Evolutionary conservation across 441 rosid species (phyloP).

Genomic region (Breynia disticha): DNA sequence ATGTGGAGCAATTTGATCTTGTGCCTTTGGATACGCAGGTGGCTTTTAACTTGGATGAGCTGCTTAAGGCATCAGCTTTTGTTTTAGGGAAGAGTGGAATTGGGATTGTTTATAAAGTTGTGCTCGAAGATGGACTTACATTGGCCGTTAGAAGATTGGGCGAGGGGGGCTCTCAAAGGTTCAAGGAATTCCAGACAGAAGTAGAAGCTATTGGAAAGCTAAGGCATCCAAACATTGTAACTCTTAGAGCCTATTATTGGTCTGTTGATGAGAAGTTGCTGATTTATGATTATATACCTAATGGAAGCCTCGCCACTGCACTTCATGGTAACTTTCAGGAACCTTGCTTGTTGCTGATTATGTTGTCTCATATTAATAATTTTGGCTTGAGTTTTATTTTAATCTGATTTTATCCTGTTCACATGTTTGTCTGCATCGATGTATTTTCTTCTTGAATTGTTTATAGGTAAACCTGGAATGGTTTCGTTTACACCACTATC

Average conservation of each 20-base stretch:
- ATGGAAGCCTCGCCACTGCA: conserved; percentile 78
- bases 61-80: conserved; percentile 93
- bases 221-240: conserved; percentile 81
- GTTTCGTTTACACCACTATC: conserved; percentile 49
- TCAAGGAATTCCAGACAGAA: conserved; percentile 92
- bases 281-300: conserved; percentile 66
- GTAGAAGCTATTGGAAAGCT: conserved; percentile 92
- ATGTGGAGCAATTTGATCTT: conserved; percentile 72
- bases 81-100: conserved; percentile 94
- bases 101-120: conserved; percentile 90
- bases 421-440: not conserved
- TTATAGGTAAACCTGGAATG: conserved; percentile 67
- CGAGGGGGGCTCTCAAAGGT: conserved; percentile 95
- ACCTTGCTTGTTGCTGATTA: not conserved
- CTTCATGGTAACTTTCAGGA: conserved; percentile 59
- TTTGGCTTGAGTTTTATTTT: conserved; percentile 2
- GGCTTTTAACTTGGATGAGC: conserved; percentile 80
- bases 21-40: conserved; percentile 68
- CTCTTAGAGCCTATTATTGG: conserved; percentile 94
- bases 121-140: conserved; percentile 82
- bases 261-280: conserved; percentile 95
- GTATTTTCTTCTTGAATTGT: conserved; percentile 7
- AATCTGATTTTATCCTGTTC: not conserved
- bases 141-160: conserved; percentile 89
- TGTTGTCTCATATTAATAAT: too few species aligned